Conservation (phyloP, 2,329 filamentous ascomycete genomes). For the Geoglossum cookeanum region DNA sequence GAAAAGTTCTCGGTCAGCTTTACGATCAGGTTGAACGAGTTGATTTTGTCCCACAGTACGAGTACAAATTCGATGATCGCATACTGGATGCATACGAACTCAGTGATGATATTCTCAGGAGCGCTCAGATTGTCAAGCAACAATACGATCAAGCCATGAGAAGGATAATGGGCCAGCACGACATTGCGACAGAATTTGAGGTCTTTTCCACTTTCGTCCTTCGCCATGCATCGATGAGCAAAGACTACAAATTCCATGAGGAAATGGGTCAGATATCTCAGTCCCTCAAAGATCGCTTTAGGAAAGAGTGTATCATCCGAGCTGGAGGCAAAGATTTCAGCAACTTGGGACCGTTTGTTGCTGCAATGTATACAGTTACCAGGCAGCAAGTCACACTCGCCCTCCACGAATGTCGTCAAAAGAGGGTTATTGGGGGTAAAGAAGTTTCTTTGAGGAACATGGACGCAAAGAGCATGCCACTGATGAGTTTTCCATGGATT, state of each 20-base stretch:
- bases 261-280: slow-evolving; percentile 52
- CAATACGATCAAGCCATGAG: slow-evolving; percentile 61
- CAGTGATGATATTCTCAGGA: slow-evolving; percentile 32
- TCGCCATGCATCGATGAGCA: slow-evolving; percentile 47
- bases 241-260: slow-evolving; percentile 76
- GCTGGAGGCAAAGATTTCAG: slow-evolving; percentile 41
- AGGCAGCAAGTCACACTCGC: slow-evolving; percentile 47
- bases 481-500: slow-evolving; percentile 91
- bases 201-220: slow-evolving; percentile 77
- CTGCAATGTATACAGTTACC: slow-evolving; percentile 77
- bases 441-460: slow-evolving; percentile 15
- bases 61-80: slow-evolving; percentile 53
- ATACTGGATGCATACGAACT: slow-evolving; percentile 46
- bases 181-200: slow-evolving; percentile 76
- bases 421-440: slow-evolving; percentile 1
- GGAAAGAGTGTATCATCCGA: slow-evolving; percentile 42
- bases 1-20: slow-evolving; percentile 55
- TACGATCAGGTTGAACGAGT: slow-evolving; percentile 57
- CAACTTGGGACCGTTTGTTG: slow-evolving; percentile 50
- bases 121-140: slow-evolving; percentile 47
- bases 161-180: slow-evolving; percentile 68
- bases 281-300: slow-evolving; percentile 49
- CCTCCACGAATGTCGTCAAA: slow-evolving; percentile 27
- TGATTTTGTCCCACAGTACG: slow-evolving; percentile 54
- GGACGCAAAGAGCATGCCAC: slow-evolving; percentile 40